These are phyloP conservation scores for Tetrastigma voinierianum DNA, from an alignment of 164 flowering plant species.

Conservation along the genomic window DNA sequence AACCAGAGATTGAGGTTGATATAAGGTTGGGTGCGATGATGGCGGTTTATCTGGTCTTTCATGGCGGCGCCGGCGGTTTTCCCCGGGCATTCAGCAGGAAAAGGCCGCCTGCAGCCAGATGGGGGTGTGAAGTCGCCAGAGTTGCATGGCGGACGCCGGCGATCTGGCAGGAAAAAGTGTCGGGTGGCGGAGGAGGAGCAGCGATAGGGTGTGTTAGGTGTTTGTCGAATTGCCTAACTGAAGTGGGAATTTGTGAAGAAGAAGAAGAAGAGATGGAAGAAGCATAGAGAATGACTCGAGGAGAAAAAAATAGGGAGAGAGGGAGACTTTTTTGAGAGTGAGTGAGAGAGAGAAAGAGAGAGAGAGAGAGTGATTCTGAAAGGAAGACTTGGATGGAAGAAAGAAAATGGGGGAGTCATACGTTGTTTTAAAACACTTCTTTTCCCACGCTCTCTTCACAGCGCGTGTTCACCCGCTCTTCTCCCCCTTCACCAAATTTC, in stretches of 20 bases:
- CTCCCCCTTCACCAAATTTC: no score
- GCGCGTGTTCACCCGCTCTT: no score
- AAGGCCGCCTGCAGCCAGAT: not conserved
- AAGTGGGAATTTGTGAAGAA: not conserved
- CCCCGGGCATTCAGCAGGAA: slow-evolving; percentile 1
- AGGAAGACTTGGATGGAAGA: no score
- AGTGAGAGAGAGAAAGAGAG: slow-evolving; percentile 2
- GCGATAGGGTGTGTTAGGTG: not conserved
- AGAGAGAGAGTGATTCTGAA: not conserved
- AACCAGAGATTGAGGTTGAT: not conserved
- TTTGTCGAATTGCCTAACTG: slow-evolving; percentile 8
- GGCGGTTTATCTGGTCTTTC: no score
- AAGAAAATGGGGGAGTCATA: no score
- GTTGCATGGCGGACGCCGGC: slow-evolving; percentile 11
- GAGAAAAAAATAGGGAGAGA: no score
- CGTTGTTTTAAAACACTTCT: no score
- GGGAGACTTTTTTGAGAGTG: slow-evolving; percentile 1
- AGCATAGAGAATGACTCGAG: not conserved
- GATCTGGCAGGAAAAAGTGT: not conserved
- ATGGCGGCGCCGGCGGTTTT: not conserved
- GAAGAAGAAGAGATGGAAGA: slow-evolving; percentile 7
- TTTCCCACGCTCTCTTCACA: no score
- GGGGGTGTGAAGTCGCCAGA: not conserved
- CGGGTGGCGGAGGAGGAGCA: not conserved
- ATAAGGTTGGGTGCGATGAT: no score